A percentile compares a stretch with the other conserved stretches of the same genome.
Conservation (phyloP, 1,139 yeast genomes). For the Diutina scorzettiae region DNA sequence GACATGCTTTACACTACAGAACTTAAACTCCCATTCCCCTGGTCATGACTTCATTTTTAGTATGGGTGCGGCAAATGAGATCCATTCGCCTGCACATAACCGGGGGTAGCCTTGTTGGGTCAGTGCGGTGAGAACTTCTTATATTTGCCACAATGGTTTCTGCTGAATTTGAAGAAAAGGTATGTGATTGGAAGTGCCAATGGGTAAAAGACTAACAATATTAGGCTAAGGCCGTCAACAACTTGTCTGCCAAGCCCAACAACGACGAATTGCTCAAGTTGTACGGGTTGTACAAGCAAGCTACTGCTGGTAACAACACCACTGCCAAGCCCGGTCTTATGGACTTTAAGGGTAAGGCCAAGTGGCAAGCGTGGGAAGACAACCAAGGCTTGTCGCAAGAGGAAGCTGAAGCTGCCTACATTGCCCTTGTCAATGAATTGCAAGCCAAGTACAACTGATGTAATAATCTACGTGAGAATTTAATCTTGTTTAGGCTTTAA, state of each 20-base stretch:
- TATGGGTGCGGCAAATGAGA: too few relatives aligned
- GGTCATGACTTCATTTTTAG: too few relatives aligned
- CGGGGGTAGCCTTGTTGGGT: background rate
- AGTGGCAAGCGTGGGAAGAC: conserved; percentile 95
- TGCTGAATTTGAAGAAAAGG: conserved; percentile 41
- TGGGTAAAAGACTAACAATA: conserved; percentile 2
- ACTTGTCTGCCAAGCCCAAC: conserved; percentile 62
- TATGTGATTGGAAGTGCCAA: conserved; percentile 16
- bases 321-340: conserved; percentile 78
- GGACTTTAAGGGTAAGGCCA: conserved; percentile 90
- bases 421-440: conserved; percentile 61
- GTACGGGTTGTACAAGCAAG: conserved; percentile 92
- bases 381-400: conserved; percentile 76
- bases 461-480: background rate
- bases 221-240: conserved; percentile 72
- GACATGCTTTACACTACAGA: too few relatives aligned
- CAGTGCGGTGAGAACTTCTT: background rate
- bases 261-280: conserved; percentile 77
- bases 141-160: conserved; percentile 29
- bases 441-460: conserved; percentile 32
- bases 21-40: too few relatives aligned
- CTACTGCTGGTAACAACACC: conserved; percentile 89
- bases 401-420: conserved; percentile 84
- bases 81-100: background rate
- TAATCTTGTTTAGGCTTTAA: background rate